Evolutionary conservation across 1,139 yeast species (phyloP), one percentile per base, ranked within the genome.

Genomic region (Saccharomyces pastorianus): DNA sequence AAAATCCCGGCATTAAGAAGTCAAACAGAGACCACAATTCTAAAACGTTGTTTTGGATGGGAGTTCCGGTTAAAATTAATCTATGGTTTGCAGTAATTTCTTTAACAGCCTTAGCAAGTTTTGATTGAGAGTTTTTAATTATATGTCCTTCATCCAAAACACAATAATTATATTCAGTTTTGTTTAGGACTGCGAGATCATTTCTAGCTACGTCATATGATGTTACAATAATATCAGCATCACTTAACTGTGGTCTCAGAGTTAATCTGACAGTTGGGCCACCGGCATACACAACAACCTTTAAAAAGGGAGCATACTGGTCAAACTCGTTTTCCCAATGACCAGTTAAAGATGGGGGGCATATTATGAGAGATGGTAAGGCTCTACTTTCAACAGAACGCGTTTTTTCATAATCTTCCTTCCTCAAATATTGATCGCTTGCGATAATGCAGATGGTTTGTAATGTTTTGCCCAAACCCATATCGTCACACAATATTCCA

Each of bases 111-210:
- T 86, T 87, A 1, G 98, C 85, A 54, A 95, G 76, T 68, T 91
- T 93, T 0, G 98, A 88, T 51, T 83, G 78, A 0, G 98, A 83
- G 69, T 93, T 95, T 73, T 93, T 93, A 66, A 95, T 93, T 52
- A 93, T 90, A 71, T 95, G 99, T 44, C 99, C 99, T 73, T 95
- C 99, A 72, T 95, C 99, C 59, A 95, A 73, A 6, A 93, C 96
- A 74, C 98, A 93, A 67, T 95, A 95, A 70, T 95, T 93, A 76
- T 86, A 95, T 65, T 85, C 88, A 60, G 78, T 79, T 2, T 73
- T 70, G 1, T 81, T 70, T 41, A 95, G 69, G 61, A 77, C 75
- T 9, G 83, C 86, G 47, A 85, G 82, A 70, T 95, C 99, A 70
- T 95, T 93, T 67, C 99, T 82, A 49, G 95, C 89, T 54, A 93